phyloP scores from a whole-genome alignment of 148 eudicot species.

The Arctostaphylos glauca region DNA sequence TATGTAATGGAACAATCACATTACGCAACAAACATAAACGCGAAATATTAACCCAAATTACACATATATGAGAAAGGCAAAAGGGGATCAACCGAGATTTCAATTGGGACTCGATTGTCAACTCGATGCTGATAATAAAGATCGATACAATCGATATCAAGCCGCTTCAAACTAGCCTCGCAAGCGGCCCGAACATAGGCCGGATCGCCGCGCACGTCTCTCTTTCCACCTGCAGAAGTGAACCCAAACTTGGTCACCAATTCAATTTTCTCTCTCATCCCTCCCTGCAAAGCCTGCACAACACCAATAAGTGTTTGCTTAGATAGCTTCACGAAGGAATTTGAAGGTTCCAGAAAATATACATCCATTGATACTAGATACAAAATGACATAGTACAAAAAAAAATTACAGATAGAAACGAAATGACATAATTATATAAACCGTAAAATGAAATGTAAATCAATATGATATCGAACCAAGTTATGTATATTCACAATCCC shows the following conservation, averaged over 20 bases:
- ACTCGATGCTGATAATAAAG: conserved; percentile 1
- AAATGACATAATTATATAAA: no score
- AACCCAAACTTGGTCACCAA: conserved; percentile 4
- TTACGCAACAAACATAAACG: no score
- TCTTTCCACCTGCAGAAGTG: background rate
- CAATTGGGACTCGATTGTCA: conserved; percentile 12
- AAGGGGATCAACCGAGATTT: conserved; percentile 10
- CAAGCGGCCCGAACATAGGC: conserved; percentile 12
- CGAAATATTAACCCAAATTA: no score
- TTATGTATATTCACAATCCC: no score
- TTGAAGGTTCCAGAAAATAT: no score
- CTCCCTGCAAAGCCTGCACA: conserved; percentile 15
- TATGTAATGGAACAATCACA: no score
- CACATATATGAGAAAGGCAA: background rate
- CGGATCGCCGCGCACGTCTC: background rate
- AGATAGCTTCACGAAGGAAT: no score
- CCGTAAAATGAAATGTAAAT: no score
- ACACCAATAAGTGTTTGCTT: background rate
- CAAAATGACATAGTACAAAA: no score
- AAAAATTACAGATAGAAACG: no score
- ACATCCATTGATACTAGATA: no score
- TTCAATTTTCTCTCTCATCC: conserved; percentile 9
- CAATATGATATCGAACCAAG: no score
- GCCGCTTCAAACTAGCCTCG: conserved; percentile 15
- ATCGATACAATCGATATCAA: background rate